Evolutionary conservation across 2,329 filamentous ascomycete species (phyloP).

Genomic region (Trichoderma koningii): DNA sequence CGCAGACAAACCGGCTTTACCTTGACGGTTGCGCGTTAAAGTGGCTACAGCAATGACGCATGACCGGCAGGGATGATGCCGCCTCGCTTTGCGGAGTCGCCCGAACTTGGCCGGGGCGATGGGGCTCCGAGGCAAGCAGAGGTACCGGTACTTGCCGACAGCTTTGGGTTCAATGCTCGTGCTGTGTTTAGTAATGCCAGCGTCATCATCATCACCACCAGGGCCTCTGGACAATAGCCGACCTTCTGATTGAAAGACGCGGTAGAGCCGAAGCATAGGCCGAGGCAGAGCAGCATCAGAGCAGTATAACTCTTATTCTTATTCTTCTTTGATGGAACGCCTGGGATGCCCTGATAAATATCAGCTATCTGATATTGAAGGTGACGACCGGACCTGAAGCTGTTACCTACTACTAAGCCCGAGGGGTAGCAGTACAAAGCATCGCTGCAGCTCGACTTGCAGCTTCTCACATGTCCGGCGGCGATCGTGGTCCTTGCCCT

Average conservation of each 20-base stretch:
- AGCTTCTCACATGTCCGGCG: slow-evolving; percentile 21
- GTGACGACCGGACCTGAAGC: no score
- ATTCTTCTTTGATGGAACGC: no score
- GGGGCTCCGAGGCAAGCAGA: not conserved
- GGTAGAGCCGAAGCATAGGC: not conserved
- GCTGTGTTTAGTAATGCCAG: not conserved
- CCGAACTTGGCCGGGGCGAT: not conserved
- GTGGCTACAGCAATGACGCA: slow-evolving; percentile 28
- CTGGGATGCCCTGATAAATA: no score
- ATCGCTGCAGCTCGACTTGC: not conserved
- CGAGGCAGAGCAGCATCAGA: not conserved
- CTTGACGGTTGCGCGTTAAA: slow-evolving; percentile 25
- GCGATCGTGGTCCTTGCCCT: slow-evolving; percentile 25
- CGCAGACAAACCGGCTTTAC: slow-evolving; percentile 20
- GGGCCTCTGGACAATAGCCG: no score
- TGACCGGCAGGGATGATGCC: slow-evolving; percentile 17
- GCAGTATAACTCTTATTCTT: not conserved
- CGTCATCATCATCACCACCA: not conserved
- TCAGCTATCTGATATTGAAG: no score
- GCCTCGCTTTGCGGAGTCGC: slow-evolving; percentile 22
- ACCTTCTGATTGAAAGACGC: no score
- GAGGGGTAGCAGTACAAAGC: not conserved
- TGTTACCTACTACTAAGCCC: no score
- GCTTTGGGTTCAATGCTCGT: not conserved
- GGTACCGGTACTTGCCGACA: not conserved